Base-by-base conservation (phyloP, 2,329 filamentous ascomycete species). In the Lanzia echinophila region DNA sequence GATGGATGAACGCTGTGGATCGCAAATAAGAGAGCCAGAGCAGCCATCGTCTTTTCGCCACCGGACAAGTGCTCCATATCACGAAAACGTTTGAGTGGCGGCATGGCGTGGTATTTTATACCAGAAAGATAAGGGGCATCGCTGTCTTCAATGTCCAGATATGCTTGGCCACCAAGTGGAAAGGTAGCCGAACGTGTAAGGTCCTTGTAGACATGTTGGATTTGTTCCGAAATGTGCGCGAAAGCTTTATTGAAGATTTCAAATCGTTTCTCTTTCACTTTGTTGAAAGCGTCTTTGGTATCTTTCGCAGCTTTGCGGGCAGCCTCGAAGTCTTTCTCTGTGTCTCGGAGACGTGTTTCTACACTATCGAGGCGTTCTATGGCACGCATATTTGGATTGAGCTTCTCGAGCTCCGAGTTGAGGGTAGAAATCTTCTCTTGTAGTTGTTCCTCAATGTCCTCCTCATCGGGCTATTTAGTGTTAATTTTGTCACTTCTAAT, bases 11-110 rank as follows among this genome's bases (percentile, higher is more conserved):
- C 99, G 56, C 87, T 91, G 75, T 99, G 94, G 54, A 99, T 91
- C 20, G 94, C 94, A 69, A 99, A 99, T 4, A 99, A 79, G 39
- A 99, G 78, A n/a, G 94, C 94, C 38, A 99, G 77, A 13, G 94
- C 94, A 1, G 94, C 94, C 86, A 99, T 99, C 0, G 94, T 99
- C 78, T 99, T 99, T 73, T 99, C 94, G 53, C 94, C 94, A 65
- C 94, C 94, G 1, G 90, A 96, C 10, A 99, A 76, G 69, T 96
- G 94, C 71, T 99, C 94, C 94, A 99, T 99, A 70, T 99, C 95
- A 64, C 94, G 83, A 81, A 99, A 99, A 44, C 94, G 90, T 75
- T 99, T 99, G 58, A 96, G 82, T 1, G 94, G 94, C 19, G 94
- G 94, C 91, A 97, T 99, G 58, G 94, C 95, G 69, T 97, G 91